Conservation (phyloP, 129 eudicot species). For the Flaveria sonorensis region DNA sequence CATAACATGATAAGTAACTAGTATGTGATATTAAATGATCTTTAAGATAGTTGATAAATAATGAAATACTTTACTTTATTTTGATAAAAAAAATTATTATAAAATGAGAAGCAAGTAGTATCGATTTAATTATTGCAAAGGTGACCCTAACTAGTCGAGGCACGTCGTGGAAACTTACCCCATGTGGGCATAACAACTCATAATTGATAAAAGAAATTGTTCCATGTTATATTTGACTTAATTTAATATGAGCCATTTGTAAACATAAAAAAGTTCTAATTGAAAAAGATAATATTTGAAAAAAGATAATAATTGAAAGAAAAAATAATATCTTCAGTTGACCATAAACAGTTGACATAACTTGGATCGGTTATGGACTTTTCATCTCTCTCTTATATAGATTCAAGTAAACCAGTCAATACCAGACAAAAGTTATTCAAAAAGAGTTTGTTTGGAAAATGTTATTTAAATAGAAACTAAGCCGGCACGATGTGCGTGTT, state of each 20-base stretch:
- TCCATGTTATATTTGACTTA: not conserved
- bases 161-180: conserved; percentile 18
- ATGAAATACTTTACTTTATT: not conserved
- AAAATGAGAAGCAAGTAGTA: conserved; percentile 8
- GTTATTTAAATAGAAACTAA: no score
- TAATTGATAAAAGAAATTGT: not conserved
- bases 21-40: not conserved
- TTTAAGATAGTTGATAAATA: not conserved
- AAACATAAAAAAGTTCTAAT: not conserved
- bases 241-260: not conserved
- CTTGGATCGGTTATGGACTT: no score
- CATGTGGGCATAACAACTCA: conserved; percentile 28
- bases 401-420: no score
- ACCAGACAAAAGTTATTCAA: no score
- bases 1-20: not conserved
- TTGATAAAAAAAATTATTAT: not conserved
- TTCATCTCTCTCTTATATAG: no score
- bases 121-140: conserved; percentile 11
- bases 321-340: not conserved
- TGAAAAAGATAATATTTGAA: not conserved
- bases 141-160: conserved; percentile 7
- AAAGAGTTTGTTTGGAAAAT: not conserved
- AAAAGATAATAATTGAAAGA: not conserved
- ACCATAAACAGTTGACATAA: not conserved
- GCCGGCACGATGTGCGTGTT: no score